phyloP scores from a whole-genome alignment of 306 rosid species.

The Inga laurina region DNA sequence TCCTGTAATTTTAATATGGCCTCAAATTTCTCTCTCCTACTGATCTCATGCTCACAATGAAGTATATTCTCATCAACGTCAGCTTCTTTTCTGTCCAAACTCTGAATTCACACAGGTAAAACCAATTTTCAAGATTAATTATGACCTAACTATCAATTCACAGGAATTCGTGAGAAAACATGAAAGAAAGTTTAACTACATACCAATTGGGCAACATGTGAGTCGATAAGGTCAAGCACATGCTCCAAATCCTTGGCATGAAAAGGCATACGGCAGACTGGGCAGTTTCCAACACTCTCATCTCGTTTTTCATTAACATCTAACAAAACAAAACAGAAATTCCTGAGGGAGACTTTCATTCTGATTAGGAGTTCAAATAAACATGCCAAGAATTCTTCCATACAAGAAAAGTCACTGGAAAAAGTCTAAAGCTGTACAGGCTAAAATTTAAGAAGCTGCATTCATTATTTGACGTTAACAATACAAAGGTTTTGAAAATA shows the following conservation, averaged over 20 bases:
- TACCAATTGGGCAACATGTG: conserved; percentile 54
- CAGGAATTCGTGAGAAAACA: background rate
- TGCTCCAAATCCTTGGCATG: conserved; percentile 70
- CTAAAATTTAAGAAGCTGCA: background rate
- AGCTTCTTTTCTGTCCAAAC: conserved; percentile 36
- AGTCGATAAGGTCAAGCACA: conserved; percentile 67
- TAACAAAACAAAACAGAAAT: conserved; percentile 34
- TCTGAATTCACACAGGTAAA: conserved; percentile 43
- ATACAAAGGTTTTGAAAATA: background rate
- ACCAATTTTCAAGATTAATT: background rate
- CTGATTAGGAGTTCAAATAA: background rate
- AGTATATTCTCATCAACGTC: conserved; percentile 43
- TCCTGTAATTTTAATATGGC: conserved; percentile 61
- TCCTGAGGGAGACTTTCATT: conserved; percentile 15
- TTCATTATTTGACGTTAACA: background rate
- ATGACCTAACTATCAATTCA: conserved; percentile 1
- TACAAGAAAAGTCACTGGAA: background rate
- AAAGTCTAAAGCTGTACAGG: conserved; percentile 1
- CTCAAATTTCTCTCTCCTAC: conserved; percentile 63
- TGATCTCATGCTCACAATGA: conserved; percentile 55
- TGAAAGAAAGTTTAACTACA: conserved; percentile 23
- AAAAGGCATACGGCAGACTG: conserved; percentile 79
- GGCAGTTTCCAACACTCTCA: conserved; percentile 69
- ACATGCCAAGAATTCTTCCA: conserved; percentile 11
- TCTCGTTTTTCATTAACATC: conserved; percentile 33